A percentile compares a stretch with the other conserved stretches of the same genome.
phyloP scores from a whole-genome alignment of 2,329 filamentous ascomycete species.

The Fusarium sublunatum region DNA sequence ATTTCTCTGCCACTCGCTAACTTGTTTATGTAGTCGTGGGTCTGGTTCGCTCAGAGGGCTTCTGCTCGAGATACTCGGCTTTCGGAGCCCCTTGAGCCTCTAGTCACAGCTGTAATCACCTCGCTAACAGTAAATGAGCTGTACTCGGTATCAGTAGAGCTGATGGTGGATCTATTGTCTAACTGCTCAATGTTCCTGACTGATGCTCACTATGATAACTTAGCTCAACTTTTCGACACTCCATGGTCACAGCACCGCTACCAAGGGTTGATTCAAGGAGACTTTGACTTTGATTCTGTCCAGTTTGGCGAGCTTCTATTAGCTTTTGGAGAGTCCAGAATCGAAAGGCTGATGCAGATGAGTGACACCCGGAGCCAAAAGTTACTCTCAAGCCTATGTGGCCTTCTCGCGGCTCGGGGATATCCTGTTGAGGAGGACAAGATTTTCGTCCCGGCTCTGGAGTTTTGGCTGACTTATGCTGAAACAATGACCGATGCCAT shows the following conservation, averaged over 20 bases:
- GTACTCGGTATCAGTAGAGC: constrained; percentile 70
- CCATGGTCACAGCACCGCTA: constrained; percentile 69
- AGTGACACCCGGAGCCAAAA: constrained; percentile 62
- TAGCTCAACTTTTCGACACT: constrained; percentile 70
- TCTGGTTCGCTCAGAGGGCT: constrained; percentile 76
- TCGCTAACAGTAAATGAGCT: constrained; percentile 69
- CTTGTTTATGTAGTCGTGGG: constrained; percentile 68
- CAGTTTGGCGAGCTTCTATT: constrained; percentile 75
- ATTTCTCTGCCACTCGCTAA: constrained; percentile 14
- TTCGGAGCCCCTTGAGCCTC: constrained; percentile 67
- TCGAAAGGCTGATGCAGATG: constrained; percentile 68
- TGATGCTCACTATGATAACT: constrained; percentile 65
- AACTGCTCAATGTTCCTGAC: constrained; percentile 74
- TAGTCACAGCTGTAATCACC: constrained; percentile 69
- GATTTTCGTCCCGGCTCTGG: constrained; percentile 77
- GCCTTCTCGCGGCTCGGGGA: constrained; percentile 73
- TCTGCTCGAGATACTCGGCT: constrained; percentile 68
- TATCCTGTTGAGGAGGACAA: constrained; percentile 78
- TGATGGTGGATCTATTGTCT: constrained; percentile 72
- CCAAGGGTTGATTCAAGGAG: constrained; percentile 65
- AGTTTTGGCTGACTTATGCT: constrained; percentile 84
- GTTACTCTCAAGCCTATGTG: constrained; percentile 69
- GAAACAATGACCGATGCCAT: constrained; percentile 73
- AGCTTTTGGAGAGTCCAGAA: constrained; percentile 74
- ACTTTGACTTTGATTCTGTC: constrained; percentile 72